phyloP scores from a whole-genome alignment of 2,329 filamentous ascomycete species.

The Xylaria sp. region DNA sequence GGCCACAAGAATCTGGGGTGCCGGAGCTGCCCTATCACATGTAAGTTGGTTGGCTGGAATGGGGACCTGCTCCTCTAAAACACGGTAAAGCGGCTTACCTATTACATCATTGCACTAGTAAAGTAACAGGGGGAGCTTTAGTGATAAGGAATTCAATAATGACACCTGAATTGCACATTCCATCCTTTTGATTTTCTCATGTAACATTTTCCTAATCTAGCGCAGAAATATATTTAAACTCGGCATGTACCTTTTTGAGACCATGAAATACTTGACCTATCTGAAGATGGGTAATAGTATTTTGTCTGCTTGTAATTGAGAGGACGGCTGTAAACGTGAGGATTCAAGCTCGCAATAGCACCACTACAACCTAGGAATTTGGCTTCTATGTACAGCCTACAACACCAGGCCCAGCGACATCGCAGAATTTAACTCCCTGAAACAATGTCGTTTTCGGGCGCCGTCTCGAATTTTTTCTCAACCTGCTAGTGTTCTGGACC shows the following conservation, averaged over 20 bases:
- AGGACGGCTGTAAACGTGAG: not conserved
- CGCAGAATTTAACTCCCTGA: not conserved
- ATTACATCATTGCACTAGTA: conserved; percentile 6
- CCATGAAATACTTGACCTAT: not conserved
- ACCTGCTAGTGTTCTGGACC: not conserved
- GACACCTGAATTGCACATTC: conserved; percentile 1
- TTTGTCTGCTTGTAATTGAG: not conserved
- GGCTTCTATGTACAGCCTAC: not conserved
- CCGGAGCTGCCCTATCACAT: conserved; percentile 33
- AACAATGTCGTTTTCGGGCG: not conserved
- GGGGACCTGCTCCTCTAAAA: conserved; percentile 4
- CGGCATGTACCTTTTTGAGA: not conserved
- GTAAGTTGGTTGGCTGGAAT: conserved; percentile 34
- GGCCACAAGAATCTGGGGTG: conserved; percentile 26
- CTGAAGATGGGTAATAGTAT: not conserved
- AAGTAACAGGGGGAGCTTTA: not conserved
- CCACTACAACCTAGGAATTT: not conserved
- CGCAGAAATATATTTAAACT: not conserved
- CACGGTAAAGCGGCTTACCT: not conserved
- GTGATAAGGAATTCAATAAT: conserved; percentile 14
- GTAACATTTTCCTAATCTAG: not conserved
- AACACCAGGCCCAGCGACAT: not conserved
- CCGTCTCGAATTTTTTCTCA: not conserved
- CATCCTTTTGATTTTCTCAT: conserved; percentile 2
- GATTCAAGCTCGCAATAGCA: not conserved